These are phyloP conservation scores for Whalleya microplaca DNA, from an alignment of 2,329 filamentous ascomycete genomes.

Conservation along the genomic window DNA sequence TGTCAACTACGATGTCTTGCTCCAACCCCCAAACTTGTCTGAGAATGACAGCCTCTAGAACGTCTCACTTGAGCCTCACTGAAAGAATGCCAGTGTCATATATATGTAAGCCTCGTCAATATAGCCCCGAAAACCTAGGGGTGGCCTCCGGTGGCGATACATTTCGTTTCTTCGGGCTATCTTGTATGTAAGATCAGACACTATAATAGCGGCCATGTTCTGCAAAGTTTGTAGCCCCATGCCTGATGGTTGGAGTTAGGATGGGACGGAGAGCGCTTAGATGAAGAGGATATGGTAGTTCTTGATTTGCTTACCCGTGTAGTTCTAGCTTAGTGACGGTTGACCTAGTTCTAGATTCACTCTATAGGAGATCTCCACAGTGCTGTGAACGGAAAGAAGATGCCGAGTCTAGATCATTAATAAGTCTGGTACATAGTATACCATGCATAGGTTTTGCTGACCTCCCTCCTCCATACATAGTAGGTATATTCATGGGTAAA, in stretches of 20 bases:
- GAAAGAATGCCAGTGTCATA: constrained; percentile 26
- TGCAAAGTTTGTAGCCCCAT: not conserved
- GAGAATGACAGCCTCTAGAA: constrained; percentile 24
- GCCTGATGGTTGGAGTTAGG: not conserved
- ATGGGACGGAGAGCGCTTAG: not conserved
- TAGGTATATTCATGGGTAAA: not conserved
- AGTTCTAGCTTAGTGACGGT: not conserved
- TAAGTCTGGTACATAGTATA: too few species aligned
- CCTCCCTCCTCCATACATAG: too few species aligned
- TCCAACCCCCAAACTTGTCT: constrained; percentile 10
- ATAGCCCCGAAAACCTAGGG: not conserved
- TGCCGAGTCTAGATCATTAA: too few species aligned
- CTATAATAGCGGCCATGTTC: not conserved
- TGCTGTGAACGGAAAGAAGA: too few species aligned
- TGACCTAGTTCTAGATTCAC: not conserved
- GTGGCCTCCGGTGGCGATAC: not conserved
- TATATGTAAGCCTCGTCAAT: constrained; percentile 13
- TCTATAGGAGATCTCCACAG: not conserved
- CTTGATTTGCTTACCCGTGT: not conserved
- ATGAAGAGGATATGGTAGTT: not conserved
- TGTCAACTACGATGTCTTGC: constrained; percentile 6
- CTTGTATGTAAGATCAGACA: too few species aligned
- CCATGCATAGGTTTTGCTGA: too few species aligned
- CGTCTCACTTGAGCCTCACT: constrained; percentile 29
- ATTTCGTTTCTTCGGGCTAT: not conserved